Evolutionary conservation across 2,329 filamentous ascomycete species (phyloP).

Genomic region (Ascochyta koolunga): DNA sequence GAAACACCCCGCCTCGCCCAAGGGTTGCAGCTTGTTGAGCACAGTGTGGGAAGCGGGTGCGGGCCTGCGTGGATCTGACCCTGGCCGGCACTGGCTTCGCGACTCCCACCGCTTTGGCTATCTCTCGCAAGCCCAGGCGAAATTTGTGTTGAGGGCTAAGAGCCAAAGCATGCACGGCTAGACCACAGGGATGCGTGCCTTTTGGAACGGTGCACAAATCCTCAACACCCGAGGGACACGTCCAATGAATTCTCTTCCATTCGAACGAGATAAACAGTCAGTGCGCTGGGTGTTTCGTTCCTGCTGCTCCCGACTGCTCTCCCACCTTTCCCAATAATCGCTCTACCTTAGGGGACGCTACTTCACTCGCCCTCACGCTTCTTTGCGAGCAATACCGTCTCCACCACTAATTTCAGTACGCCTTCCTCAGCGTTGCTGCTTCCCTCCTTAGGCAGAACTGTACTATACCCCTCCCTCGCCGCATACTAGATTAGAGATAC

Average conservation of each 20-base stretch:
- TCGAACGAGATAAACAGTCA: slow-evolving; percentile 39
- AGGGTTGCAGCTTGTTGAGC: slow-evolving; percentile 16
- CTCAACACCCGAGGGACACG: slow-evolving; percentile 38
- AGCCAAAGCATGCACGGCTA: slow-evolving; percentile 32
- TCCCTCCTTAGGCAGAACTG: slow-evolving; percentile 23
- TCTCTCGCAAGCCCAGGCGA: slow-evolving; percentile 32
- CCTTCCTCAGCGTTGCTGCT: slow-evolving; percentile 20
- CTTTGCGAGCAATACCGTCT: slow-evolving; percentile 10
- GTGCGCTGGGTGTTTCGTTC: slow-evolving; percentile 38
- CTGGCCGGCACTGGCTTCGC: slow-evolving; percentile 21
- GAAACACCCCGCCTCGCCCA: slow-evolving; percentile 4
- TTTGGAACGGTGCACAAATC: slow-evolving; percentile 40
- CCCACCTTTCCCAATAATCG: slow-evolving; percentile 19
- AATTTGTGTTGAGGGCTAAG: slow-evolving; percentile 41
- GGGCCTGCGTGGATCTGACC: slow-evolving; percentile 11
- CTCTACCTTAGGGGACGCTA: slow-evolving; percentile 14
- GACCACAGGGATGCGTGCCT: slow-evolving; percentile 38
- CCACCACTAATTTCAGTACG: slow-evolving; percentile 16
- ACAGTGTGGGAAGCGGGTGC: slow-evolving; percentile 6
- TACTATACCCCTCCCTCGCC: slow-evolving; percentile 27
- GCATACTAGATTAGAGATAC: slow-evolving; percentile 31
- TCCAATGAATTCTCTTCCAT: slow-evolving; percentile 25
- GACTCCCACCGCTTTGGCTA: slow-evolving; percentile 24
- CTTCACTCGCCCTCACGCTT: slow-evolving; percentile 18
- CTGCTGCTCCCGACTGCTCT: slow-evolving; percentile 26